A percentile compares a stretch with the other conserved stretches of the same genome.
These are phyloP conservation scores for Solanum arcanum DNA, from an alignment of 257 asterid genomes.

Conservation along the genomic window DNA sequence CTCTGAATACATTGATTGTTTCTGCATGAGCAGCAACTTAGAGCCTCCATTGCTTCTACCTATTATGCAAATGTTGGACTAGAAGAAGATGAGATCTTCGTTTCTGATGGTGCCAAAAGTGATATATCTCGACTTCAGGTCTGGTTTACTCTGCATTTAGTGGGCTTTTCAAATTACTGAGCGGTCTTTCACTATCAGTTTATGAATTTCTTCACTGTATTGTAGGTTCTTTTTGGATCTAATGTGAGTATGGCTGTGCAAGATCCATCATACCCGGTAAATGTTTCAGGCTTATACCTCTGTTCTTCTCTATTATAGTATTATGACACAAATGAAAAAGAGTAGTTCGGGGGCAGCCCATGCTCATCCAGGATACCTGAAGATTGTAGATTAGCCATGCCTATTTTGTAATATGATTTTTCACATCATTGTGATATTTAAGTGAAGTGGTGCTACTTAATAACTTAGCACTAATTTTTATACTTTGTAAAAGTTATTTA, in stretches of 20 bases:
- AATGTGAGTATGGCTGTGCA: constrained; percentile 91
- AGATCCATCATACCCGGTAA: constrained; percentile 98
- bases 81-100: constrained; percentile 84
- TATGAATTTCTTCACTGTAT: not conserved
- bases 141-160: not conserved
- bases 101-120: constrained; percentile 98
- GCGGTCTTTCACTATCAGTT: not conserved
- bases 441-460: not conserved
- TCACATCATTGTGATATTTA: not conserved
- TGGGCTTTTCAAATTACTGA: not conserved
- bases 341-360: not conserved
- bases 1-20: not conserved
- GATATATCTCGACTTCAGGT: constrained; percentile 99
- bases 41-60: constrained; percentile 85
- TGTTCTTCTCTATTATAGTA: not conserved
- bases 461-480: not conserved
- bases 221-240: constrained; percentile 91
- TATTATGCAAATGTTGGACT: constrained; percentile 77
- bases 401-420: not conserved
- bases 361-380: not conserved
- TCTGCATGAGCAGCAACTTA: constrained; percentile 41
- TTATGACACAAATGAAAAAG: not conserved
- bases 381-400: not conserved
- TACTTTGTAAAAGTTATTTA: not conserved
- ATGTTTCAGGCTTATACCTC: not conserved